A percentile compares a stretch with the other conserved stretches of the same genome.
These are phyloP conservation scores for Scheffersomyces amazonensis DNA, from an alignment of 805 yeast species.

Conservation along the genomic window DNA sequence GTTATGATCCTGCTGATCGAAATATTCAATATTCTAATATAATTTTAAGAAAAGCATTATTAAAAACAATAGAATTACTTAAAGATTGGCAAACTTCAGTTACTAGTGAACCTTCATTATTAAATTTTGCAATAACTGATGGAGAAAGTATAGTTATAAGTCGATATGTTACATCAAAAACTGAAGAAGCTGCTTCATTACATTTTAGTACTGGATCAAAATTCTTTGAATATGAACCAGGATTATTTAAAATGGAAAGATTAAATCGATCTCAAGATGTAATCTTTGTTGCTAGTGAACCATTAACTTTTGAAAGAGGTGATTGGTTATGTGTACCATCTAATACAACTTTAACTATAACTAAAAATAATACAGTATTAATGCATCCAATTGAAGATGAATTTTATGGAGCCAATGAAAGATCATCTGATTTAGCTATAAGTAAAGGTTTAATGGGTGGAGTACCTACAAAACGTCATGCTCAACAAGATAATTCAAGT, in stretches of 20 bases:
- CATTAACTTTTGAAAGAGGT: slow-evolving; percentile 91
- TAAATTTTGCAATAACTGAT: slow-evolving; percentile 94
- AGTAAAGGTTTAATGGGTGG: slow-evolving; percentile 92
- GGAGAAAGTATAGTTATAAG: slow-evolving; percentile 84
- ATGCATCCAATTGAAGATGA: slow-evolving; percentile 91
- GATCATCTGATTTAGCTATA: slow-evolving; percentile 82
- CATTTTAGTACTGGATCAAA: slow-evolving; percentile 93
- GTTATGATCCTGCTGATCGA: slow-evolving; percentile 58
- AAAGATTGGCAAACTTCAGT: slow-evolving; percentile 76
- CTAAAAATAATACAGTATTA: slow-evolving; percentile 74
- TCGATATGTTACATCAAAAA: slow-evolving; percentile 81
- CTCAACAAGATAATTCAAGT: slow-evolving; percentile 3
- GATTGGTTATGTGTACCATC: slow-evolving; percentile 98
- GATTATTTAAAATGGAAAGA: slow-evolving; percentile 92
- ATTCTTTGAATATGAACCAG: slow-evolving; percentile 86
- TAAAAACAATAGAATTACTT: slow-evolving; percentile 69
- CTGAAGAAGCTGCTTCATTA: slow-evolving; percentile 94
- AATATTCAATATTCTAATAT: slow-evolving; percentile 45
- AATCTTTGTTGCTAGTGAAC: slow-evolving; percentile 96
- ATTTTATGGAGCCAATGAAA: slow-evolving; percentile 66
- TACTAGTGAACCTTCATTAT: slow-evolving; percentile 65
- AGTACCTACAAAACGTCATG: slow-evolving; percentile 59
- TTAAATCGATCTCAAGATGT: slow-evolving; percentile 90
- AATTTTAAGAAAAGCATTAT: slow-evolving; percentile 63
- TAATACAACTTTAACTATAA: slow-evolving; percentile 78